Evolutionary conservation across 768 basidiomycete species (phyloP), one percentile per base, ranked within the genome.

Genomic region (Suillus subalutaceus): DNA sequence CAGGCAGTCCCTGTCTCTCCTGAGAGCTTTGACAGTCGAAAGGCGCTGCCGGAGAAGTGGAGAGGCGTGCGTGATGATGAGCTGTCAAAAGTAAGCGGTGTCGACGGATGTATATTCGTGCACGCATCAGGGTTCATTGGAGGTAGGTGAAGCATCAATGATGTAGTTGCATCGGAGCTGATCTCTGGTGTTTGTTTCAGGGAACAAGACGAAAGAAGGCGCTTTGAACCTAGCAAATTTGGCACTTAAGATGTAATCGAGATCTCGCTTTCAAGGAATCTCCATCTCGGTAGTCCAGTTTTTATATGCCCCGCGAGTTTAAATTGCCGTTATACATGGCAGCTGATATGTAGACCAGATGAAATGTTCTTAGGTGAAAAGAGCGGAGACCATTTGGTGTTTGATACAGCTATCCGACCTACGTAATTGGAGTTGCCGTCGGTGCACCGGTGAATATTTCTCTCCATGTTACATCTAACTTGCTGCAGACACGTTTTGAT

Each of bases 41-140:
- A 97, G 78, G 89, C 95, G 2, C 81, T 99, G 48, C 97, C 97
- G 2, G 95, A 97, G 73, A 82, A 84, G 68, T 99, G 97, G 97
- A 85, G 96, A 67, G 97, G 97, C 7, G 78, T 95, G 46, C 84
- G 97, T 57, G 97, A 99, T 76, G 91, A 93, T 12, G 85, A 85
- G 55, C 81, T 99, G 48, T 91, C 90, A 57, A 79, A 85, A 69
- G 78, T 86, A 8, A 87, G 87, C 18, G 93, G 94, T 3, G 88
- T 98, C 66, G 85, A 87, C 0, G 94, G 90, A 1, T 85, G 96
- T 62, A 87, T 97, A 63, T 99, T 99, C 73, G 89, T 96, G 32
- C 97, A 99, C 79, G 94, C 96, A 1, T 92, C 91, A 66, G 97
- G 97, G 9, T 99, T 99, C 77, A 99, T 96, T 73, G 97, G 97